Conservation (phyloP, 495 filamentous ascomycete species). For the Penicillium mononematosum region DNA sequence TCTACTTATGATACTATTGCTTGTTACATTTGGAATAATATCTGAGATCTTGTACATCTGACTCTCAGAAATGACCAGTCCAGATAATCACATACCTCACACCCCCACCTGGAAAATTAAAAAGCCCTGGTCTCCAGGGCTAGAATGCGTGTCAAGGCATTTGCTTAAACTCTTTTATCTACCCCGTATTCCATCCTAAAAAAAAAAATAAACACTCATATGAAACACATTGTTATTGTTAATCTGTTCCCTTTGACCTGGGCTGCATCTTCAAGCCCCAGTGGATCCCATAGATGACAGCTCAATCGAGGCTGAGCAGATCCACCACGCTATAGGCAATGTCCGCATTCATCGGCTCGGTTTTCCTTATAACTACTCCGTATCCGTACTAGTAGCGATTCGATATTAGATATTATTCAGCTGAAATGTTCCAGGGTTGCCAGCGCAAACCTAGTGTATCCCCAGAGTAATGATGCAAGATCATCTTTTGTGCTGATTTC, state of each 20-base stretch:
- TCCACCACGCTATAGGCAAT: conserved; percentile 4
- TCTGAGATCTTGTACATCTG: background rate
- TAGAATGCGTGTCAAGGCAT: background rate
- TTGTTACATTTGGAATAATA: background rate
- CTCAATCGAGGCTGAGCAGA: conserved; percentile 3
- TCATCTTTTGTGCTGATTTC: background rate
- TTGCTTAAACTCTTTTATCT: background rate
- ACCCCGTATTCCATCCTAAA: background rate
- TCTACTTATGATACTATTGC: background rate
- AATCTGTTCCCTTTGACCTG: background rate
- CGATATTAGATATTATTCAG: background rate
- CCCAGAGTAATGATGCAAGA: background rate
- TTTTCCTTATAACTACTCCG: background rate
- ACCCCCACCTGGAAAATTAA: conserved; percentile 7
- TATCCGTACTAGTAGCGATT: background rate
- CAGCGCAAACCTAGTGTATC: conserved; percentile 1
- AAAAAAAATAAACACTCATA: background rate
- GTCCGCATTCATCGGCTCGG: conserved; percentile 1
- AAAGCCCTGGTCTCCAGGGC: background rate
- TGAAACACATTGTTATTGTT: background rate
- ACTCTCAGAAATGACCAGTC: conserved; percentile 4
- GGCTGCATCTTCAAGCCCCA: conserved; percentile 11
- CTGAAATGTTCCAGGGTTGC: conserved; percentile 1
- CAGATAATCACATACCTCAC: conserved; percentile 24
- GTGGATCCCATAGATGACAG: conserved; percentile 6